Evolutionary conservation across 148 eudicot genomes (phyloP), one percentile per base, ranked within the genome.

Genomic region (Hydrangea macrophylla): DNA sequence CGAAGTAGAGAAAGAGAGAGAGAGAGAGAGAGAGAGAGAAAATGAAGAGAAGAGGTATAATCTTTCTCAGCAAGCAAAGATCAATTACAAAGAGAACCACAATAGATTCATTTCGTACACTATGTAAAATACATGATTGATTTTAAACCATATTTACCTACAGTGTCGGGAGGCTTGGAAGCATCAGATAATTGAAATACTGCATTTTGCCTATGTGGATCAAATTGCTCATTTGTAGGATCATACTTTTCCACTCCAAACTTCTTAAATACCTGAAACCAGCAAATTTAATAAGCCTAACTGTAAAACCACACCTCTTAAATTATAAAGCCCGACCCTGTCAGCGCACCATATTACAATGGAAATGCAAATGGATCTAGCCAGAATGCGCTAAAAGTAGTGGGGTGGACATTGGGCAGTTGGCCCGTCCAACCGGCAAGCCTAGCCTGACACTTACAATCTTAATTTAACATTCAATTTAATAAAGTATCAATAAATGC

Each of bases 191-290:
- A 89, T 85, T 89, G 92, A 76, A 89, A 89, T 22, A 86, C 88
- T 42, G 96, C 96, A 78, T 86, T 84, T 55, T 89, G 92, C 64
- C 79, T 76, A 81, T 84, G 81, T n/a, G 96, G 96, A 69, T 89
- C 92, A 58, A 89, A 89, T 59, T 83, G 84, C 70, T 89, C 96
- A 69, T 85, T 64, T 33, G 78, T 69, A 58, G 96, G 86, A 69
- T 86, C 88, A 71, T 78, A 76, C 51, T 83, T 89, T 63, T 89
- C 90, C 42, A 89, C 79, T 60, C 90, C 90, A 76, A 70, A 80
- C 64, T 85, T 89, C 70, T 76, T 87, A 42, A 89, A 83, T 37
- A 87, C 96, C 96, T 89, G 82, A 56, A 66, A 57, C 25, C 50
- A 51, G 28, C 7, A 58, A 48, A 20, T 15, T 48, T 5, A 15